phyloP scores from a whole-genome alignment of 106 monocot species.

The Apostasia ramifera region DNA sequence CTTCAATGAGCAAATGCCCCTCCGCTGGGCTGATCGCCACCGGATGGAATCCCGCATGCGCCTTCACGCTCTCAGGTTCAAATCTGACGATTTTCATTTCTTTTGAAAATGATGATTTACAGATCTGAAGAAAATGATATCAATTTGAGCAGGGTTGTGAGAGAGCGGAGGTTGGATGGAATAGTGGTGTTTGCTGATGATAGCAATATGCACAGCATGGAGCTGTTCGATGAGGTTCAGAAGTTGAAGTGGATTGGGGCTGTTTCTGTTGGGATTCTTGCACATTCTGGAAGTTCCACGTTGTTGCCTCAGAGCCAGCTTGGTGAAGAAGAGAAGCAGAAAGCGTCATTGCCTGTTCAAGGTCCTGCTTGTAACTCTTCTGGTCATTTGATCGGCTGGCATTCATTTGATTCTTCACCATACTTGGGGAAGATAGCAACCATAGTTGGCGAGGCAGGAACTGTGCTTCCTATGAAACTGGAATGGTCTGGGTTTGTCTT shows the following conservation, averaged over 20 bases:
- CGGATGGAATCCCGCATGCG: constrained; percentile 67
- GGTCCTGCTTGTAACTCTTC: constrained; percentile 83
- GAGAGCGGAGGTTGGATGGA: constrained; percentile 63
- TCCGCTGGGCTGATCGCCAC: constrained; percentile 61
- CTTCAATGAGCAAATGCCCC: constrained; percentile 45
- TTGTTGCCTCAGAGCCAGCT: constrained; percentile 2
- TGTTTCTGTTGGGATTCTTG: constrained; percentile 67
- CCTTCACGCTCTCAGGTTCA: constrained; percentile 64
- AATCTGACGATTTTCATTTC: background rate
- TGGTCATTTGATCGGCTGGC: constrained; percentile 61
- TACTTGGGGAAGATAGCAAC: constrained; percentile 30
- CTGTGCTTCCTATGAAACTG: constrained; percentile 46
- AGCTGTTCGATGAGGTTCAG: constrained; percentile 89
- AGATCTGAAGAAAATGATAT: constrained; percentile 1
- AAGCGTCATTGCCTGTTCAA: constrained; percentile 47
- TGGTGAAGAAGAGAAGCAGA: constrained; percentile 29
- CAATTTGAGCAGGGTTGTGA: constrained; percentile 34
- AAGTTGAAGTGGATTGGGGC: constrained; percentile 77
- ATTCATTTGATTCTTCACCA: constrained; percentile 54
- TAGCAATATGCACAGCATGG: constrained; percentile 85
- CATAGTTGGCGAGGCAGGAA: constrained; percentile 48
- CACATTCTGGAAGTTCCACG: constrained; percentile 37
- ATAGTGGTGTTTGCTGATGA: constrained; percentile 78
- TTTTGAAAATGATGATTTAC: background rate
- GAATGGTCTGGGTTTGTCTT: constrained; percentile 91